Percentiles rank a stretch among this genome's conserved stretches.
Evolutionary conservation across 495 filamentous ascomycete species (phyloP).

Genomic region (Achaetomiella virescens): DNA sequence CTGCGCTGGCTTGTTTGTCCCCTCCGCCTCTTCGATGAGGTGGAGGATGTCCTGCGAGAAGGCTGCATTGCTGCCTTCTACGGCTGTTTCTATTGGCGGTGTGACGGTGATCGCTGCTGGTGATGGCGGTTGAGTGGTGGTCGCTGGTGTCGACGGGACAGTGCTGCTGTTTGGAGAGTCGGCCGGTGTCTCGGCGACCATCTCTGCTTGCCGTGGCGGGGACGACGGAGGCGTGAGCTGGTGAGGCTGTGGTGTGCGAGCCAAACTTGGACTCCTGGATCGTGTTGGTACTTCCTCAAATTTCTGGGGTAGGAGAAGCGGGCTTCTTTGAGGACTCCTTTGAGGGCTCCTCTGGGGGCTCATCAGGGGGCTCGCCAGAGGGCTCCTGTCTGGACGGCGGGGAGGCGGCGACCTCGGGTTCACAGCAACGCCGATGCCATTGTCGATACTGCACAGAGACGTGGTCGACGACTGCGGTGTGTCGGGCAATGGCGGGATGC

Average conservation of each 20-base stretch:
- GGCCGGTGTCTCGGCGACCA: slow-evolving; percentile 1
- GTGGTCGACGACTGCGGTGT: slow-evolving; percentile 42
- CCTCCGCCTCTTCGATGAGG: slow-evolving; percentile 42
- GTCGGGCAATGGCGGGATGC: slow-evolving; percentile 39
- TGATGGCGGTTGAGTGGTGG: not conserved
- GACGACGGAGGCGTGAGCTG: slow-evolving; percentile 17
- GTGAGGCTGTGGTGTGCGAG: slow-evolving; percentile 1
- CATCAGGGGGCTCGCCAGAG: slow-evolving; percentile 9
- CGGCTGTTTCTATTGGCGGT: not conserved
- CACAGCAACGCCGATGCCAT: slow-evolving; percentile 13
- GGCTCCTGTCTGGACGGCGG: slow-evolving; percentile 15
- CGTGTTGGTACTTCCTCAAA: slow-evolving; percentile 16
- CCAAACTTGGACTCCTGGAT: slow-evolving; percentile 9
- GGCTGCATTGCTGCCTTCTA: not conserved
- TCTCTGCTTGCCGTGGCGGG: slow-evolving; percentile 11
- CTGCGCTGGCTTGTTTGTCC: slow-evolving; percentile 35
- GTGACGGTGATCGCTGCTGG: not conserved
- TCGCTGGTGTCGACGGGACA: not conserved
- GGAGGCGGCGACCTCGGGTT: slow-evolving; percentile 23
- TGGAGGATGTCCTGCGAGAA: slow-evolving; percentile 32
- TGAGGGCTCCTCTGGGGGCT: slow-evolving; percentile 16
- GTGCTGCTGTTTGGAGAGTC: not conserved
- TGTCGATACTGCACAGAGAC: slow-evolving; percentile 43
- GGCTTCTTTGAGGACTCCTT: slow-evolving; percentile 24
- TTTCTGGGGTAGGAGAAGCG: slow-evolving; percentile 24